A percentile compares a stretch with the other conserved stretches of the same genome.
Evolutionary conservation across 768 basidiomycete species (phyloP).

Genomic region (Porphyrellus cyaneotinctus): DNA sequence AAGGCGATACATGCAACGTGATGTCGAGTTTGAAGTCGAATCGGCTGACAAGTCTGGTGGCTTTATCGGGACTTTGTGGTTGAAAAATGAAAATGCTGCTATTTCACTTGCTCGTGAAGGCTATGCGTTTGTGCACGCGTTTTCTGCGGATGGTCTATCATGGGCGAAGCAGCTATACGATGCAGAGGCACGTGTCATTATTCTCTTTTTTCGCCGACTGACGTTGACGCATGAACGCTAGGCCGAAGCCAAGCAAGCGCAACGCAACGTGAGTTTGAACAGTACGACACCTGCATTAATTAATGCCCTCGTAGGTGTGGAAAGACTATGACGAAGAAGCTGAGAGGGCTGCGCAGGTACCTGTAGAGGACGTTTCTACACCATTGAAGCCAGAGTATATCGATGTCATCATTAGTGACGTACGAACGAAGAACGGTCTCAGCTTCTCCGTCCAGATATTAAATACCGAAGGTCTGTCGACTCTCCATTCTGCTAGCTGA

Average conservation of each 20-base stretch:
- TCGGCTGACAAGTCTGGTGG: slow-evolving; percentile 91
- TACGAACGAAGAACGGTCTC: slow-evolving; percentile 70
- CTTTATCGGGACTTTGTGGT: slow-evolving; percentile 84
- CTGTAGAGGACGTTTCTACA: slow-evolving; percentile 42
- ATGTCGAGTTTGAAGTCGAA: slow-evolving; percentile 91
- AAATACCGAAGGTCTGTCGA: slow-evolving; percentile 75
- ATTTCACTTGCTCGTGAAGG: slow-evolving; percentile 83
- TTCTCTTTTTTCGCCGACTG: slow-evolving; percentile 1
- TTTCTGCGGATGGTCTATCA: slow-evolving; percentile 77
- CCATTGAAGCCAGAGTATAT: slow-evolving; percentile 80
- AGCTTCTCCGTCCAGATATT: slow-evolving; percentile 91
- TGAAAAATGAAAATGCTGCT: slow-evolving; percentile 85
- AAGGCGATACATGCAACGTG: slow-evolving; percentile 86
- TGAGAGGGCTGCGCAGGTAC: slow-evolving; percentile 48
- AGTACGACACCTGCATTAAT: not conserved
- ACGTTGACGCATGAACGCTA: slow-evolving; percentile 28
- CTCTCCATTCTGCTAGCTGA: not conserved
- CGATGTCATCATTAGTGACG: slow-evolving; percentile 89
- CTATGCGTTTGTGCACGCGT: slow-evolving; percentile 81
- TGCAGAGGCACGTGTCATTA: slow-evolving; percentile 61
- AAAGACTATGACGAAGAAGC: slow-evolving; percentile 73
- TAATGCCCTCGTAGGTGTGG: slow-evolving; percentile 64
- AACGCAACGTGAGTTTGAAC: slow-evolving; percentile 61
- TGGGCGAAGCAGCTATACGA: slow-evolving; percentile 79
- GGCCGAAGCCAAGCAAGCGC: slow-evolving; percentile 78